Conservation (phyloP, 345 rosid species). For the Mallotus nudiflorus region DNA sequence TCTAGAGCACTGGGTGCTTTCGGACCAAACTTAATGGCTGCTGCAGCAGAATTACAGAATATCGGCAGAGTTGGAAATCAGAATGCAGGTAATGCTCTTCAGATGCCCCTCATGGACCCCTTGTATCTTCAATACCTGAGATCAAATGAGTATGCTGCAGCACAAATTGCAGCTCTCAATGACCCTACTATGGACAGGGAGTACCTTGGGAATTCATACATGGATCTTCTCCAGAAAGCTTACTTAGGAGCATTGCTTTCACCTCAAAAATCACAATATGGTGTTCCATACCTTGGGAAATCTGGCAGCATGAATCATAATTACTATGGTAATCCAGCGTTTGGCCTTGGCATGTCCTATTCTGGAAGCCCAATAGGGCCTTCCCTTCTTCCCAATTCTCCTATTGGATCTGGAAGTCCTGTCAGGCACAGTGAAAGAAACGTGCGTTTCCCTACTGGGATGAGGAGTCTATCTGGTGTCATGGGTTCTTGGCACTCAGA, state of each 20-base stretch:
- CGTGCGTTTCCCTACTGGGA: slow-evolving; percentile 50
- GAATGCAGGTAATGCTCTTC: slow-evolving; percentile 36
- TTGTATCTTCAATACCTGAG: slow-evolving; percentile 47
- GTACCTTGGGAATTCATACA: slow-evolving; percentile 45
- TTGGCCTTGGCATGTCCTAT: slow-evolving; percentile 56
- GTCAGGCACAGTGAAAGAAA: slow-evolving; percentile 49
- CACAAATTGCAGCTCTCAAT: slow-evolving; percentile 50
- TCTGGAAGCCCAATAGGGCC: slow-evolving; percentile 46
- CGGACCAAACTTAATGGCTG: slow-evolving; percentile 45
- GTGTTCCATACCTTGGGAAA: slow-evolving; percentile 45
- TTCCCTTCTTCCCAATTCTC: slow-evolving; percentile 48
- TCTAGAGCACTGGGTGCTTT: slow-evolving; percentile 40
- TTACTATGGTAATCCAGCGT: slow-evolving; percentile 49
- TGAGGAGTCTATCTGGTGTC: slow-evolving; percentile 49
- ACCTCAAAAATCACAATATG: slow-evolving; percentile 52
- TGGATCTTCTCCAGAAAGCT: slow-evolving; percentile 60
- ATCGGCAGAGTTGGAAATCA: slow-evolving; percentile 45
- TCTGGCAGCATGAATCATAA: slow-evolving; percentile 44
- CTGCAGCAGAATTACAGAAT: slow-evolving; percentile 47
- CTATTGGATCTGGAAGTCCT: slow-evolving; percentile 51
- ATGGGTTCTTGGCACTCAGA: slow-evolving; percentile 63
- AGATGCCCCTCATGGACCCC: slow-evolving; percentile 46
- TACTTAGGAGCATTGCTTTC: slow-evolving; percentile 47
- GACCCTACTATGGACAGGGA: slow-evolving; percentile 48
- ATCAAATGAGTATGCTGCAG: slow-evolving; percentile 49